These are phyloP conservation scores for Helotiales sp. DNA, from an alignment of 2,329 filamentous ascomycete species.

Conservation along the genomic window DNA sequence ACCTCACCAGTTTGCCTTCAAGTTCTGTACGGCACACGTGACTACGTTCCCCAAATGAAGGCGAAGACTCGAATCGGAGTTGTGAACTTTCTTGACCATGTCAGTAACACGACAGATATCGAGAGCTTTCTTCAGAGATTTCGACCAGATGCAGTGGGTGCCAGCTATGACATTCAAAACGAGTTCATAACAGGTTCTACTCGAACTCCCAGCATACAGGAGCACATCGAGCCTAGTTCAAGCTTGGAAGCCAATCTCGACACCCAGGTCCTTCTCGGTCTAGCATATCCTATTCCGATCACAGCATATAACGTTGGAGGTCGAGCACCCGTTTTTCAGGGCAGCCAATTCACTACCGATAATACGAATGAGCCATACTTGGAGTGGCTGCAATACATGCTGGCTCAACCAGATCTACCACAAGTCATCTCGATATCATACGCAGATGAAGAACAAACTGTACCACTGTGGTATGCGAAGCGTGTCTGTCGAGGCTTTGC, in stretches of 20 bases:
- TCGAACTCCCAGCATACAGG: slow-evolving; percentile 42
- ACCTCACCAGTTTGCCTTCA: background rate
- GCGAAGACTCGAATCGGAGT: background rate
- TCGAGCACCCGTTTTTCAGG: slow-evolving; percentile 41
- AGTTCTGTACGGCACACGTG: background rate
- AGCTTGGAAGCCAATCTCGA: slow-evolving; percentile 56
- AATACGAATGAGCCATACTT: slow-evolving; percentile 68
- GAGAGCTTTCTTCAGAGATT: background rate
- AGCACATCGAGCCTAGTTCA: slow-evolving; percentile 36
- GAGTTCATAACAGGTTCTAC: slow-evolving; percentile 37
- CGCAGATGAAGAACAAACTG: slow-evolving; percentile 63
- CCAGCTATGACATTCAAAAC: slow-evolving; percentile 13
- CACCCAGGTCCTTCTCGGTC: slow-evolving; percentile 52
- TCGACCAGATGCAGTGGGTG: background rate
- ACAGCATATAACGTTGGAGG: slow-evolving; percentile 56
- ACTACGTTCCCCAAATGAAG: background rate
- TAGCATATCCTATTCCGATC: slow-evolving; percentile 53
- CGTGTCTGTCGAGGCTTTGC: slow-evolving; percentile 62
- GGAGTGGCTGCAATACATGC: slow-evolving; percentile 56
- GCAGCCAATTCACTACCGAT: slow-evolving; percentile 39
- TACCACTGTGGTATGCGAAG: slow-evolving; percentile 59
- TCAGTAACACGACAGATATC: background rate
- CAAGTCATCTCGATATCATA: slow-evolving; percentile 65
- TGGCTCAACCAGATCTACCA: slow-evolving; percentile 50
- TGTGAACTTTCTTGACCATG: background rate